Evolutionary conservation across 176 grass and related monocot genomes (phyloP).

Genomic region (Oryza glaberrima): DNA sequence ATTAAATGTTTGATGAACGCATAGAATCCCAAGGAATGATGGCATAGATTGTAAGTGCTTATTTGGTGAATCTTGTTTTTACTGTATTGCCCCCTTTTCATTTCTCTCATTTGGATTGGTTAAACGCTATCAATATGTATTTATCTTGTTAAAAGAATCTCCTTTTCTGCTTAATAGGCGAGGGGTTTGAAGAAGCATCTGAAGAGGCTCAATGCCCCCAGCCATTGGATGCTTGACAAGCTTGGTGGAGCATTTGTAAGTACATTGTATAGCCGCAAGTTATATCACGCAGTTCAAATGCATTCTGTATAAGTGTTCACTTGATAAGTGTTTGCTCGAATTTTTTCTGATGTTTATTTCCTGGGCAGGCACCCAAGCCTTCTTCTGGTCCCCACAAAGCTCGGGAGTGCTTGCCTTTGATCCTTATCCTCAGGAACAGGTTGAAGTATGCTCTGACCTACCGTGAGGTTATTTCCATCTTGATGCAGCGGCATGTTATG

Average conservation of each 20-base stretch:
- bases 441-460: conserved; percentile 59
- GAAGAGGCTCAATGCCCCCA: conserved; percentile 43
- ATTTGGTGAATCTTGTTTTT: not conserved
- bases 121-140: too few species aligned
- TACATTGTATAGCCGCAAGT: not conserved
- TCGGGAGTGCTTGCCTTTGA: conserved; percentile 54
- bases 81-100: not conserved
- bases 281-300: not conserved
- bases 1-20: not conserved
- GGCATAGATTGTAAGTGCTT: too few species aligned
- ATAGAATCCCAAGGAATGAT: not conserved
- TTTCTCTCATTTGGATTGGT: not conserved
- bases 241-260: conserved; percentile 46
- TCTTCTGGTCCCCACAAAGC: conserved; percentile 55
- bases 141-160: too few species aligned
- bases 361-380: conserved; percentile 52
- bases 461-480: conserved; percentile 52
- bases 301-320: not conserved
- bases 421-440: conserved; percentile 56
- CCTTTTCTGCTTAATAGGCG: not conserved
- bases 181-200: conserved; percentile 47
- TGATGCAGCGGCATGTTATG: conserved; percentile 59
- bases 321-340: not conserved
- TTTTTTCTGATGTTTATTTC: not conserved
- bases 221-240: conserved; percentile 48